Conservation (phyloP, 169 alveolate species). For the Eimeria falciformis region DNA sequence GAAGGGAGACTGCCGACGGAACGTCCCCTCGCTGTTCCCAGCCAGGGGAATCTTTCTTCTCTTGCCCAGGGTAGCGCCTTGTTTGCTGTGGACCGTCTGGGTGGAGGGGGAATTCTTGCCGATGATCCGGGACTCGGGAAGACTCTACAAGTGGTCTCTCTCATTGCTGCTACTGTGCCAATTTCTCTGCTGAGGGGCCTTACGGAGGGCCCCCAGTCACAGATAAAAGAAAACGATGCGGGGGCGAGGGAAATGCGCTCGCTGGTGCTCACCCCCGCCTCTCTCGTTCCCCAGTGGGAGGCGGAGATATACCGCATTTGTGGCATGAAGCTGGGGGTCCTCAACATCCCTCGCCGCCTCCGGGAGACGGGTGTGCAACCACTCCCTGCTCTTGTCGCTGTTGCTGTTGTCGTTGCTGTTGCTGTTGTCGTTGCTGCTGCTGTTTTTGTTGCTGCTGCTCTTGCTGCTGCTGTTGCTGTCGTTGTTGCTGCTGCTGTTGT, state of each 20-base stretch:
- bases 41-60: not conserved
- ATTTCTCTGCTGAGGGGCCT: not conserved
- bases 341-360: not conserved
- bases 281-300: conserved; percentile 2
- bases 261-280: conserved; percentile 27
- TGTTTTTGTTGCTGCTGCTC: not conserved
- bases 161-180: not conserved
- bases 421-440: not conserved
- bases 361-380: not conserved
- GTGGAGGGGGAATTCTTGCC: conserved; percentile 2
- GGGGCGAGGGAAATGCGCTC: not conserved
- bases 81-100: not conserved
- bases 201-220: not conserved
- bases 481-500: not conserved
- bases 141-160: not conserved
- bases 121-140: conserved; percentile 8
- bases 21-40: not conserved
- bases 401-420: conserved; percentile 2
- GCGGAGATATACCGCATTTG: not conserved
- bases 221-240: not conserved
- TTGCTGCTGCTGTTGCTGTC: not conserved
- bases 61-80: not conserved
- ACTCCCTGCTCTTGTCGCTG: not conserved
- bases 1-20: not conserved
- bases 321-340: not conserved